Conservation (phyloP, 2,329 filamentous ascomycete species). For the Botryotinia calthae region DNA sequence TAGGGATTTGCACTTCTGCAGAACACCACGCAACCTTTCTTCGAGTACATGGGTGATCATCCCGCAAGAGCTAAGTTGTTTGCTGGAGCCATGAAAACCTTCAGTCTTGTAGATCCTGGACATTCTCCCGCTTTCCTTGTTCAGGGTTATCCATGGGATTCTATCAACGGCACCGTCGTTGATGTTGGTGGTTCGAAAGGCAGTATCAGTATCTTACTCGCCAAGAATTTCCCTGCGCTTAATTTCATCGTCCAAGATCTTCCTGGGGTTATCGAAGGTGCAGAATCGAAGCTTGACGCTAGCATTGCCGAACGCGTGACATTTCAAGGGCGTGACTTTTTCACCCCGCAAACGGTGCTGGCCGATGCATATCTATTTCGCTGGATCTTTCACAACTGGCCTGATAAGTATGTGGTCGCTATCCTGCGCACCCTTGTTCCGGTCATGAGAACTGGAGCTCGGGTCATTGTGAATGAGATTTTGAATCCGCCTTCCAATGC, state of each 20-base stretch:
- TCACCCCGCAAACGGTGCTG: not conserved
- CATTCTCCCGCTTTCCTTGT: not conserved
- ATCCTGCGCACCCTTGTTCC: not conserved
- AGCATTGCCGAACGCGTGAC: slow-evolving; percentile 15
- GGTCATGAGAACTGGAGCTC: not conserved
- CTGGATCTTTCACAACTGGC: slow-evolving; percentile 10
- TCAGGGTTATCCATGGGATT: not conserved
- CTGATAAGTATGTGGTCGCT: not conserved
- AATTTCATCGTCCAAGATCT: slow-evolving; percentile 32
- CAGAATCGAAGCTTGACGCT: slow-evolving; percentile 41
- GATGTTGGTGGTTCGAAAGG: slow-evolving; percentile 33
- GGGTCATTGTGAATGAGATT: not conserved
- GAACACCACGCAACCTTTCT: not conserved
- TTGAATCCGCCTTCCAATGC: not conserved
- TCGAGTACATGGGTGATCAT: not conserved
- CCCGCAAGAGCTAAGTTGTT: not conserved
- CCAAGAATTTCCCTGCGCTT: slow-evolving; percentile 28
- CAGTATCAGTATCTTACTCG: slow-evolving; percentile 29
- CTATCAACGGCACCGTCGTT: not conserved
- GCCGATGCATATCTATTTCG: slow-evolving; percentile 14
- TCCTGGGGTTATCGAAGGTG: not conserved
- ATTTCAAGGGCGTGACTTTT: slow-evolving; percentile 2
- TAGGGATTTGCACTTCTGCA: not conserved
- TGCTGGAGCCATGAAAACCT: not conserved
- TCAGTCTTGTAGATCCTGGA: not conserved